Evolutionary conservation across 257 asterid genomes (phyloP).

Genomic region (Nicotiana paniculata): DNA sequence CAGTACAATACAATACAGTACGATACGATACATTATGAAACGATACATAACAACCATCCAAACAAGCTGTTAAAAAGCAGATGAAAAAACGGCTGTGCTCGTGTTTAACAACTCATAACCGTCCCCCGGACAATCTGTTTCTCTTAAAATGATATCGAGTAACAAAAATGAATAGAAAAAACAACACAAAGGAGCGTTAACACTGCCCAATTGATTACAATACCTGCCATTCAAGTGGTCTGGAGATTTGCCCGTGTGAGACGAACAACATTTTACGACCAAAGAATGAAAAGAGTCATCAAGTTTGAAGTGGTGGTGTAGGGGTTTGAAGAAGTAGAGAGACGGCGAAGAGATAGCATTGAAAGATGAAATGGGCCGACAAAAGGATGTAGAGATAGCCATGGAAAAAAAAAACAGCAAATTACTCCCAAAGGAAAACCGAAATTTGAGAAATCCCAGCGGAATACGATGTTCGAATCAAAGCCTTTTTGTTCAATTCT

Average conservation of each 20-base stretch:
- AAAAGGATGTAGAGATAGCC: slow-evolving; percentile 35
- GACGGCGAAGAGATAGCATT: slow-evolving; percentile 27
- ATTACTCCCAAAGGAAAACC: background rate
- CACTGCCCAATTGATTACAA: background rate
- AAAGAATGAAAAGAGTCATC: slow-evolving; percentile 25
- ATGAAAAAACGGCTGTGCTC: background rate
- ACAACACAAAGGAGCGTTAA: background rate
- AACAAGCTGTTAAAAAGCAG: background rate
- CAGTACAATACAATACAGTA: no score
- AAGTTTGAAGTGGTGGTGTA: slow-evolving; percentile 20
- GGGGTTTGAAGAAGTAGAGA: slow-evolving; percentile 32
- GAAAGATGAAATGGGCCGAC: slow-evolving; percentile 26
- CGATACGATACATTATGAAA: no score
- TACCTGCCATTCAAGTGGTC: slow-evolving; percentile 55
- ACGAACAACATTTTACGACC: slow-evolving; percentile 39
- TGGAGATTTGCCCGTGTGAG: slow-evolving; percentile 36
- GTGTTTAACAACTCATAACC: background rate
- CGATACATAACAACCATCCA: no score
- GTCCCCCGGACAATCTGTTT: background rate
- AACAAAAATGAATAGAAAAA: no score
- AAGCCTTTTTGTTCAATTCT: no score
- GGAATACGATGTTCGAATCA: background rate
- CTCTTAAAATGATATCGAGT: background rate
- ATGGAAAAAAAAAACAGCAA: slow-evolving; percentile 7
- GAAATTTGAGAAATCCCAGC: background rate